These are phyloP conservation scores for Lindgomyces ingoldianus DNA, from an alignment of 495 filamentous ascomycete genomes.

Conservation along the genomic window DNA sequence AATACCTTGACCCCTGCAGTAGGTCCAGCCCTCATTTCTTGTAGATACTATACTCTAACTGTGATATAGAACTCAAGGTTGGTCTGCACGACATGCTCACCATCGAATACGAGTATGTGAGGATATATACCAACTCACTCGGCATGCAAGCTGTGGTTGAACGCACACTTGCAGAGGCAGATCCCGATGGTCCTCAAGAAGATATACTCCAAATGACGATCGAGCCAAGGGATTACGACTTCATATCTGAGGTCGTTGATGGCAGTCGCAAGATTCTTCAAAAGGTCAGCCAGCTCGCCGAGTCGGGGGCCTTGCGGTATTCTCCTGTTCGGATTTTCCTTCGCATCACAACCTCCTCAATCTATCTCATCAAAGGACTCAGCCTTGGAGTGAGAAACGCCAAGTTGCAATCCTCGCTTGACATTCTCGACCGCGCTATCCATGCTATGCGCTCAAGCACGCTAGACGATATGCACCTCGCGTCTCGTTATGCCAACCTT, in stretches of 20 bases:
- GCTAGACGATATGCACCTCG: slow-evolving; percentile 56
- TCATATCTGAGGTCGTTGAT: slow-evolving; percentile 59
- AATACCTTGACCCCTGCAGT: slow-evolving; percentile 50
- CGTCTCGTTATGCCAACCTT: slow-evolving; percentile 54
- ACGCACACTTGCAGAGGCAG: slow-evolving; percentile 40
- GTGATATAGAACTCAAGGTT: slow-evolving; percentile 21
- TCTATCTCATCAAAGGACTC: slow-evolving; percentile 57
- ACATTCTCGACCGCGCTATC: slow-evolving; percentile 53
- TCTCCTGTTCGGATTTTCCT: slow-evolving; percentile 57
- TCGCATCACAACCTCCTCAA: slow-evolving; percentile 54
- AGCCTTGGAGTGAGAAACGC: slow-evolving; percentile 54
- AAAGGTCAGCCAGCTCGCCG: slow-evolving; percentile 47
- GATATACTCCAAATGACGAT: slow-evolving; percentile 25
- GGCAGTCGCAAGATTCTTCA: slow-evolving; percentile 55
- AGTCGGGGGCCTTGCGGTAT: slow-evolving; percentile 46
- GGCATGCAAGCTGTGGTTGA: slow-evolving; percentile 59
- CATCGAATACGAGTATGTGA: slow-evolving; percentile 58
- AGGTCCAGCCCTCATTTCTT: slow-evolving; percentile 1
- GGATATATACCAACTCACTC: slow-evolving; percentile 57
- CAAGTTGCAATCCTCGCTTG: slow-evolving; percentile 53
- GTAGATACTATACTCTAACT: background rate
- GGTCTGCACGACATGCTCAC: slow-evolving; percentile 35
- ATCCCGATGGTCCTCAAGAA: slow-evolving; percentile 28
- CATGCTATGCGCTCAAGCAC: slow-evolving; percentile 53
- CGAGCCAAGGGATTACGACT: slow-evolving; percentile 54